Percentiles rank a stretch among this genome's conserved stretches.
Evolutionary conservation across 108 stramenopile species (phyloP).

Genomic region (Chaetoceros tenuissimus): DNA sequence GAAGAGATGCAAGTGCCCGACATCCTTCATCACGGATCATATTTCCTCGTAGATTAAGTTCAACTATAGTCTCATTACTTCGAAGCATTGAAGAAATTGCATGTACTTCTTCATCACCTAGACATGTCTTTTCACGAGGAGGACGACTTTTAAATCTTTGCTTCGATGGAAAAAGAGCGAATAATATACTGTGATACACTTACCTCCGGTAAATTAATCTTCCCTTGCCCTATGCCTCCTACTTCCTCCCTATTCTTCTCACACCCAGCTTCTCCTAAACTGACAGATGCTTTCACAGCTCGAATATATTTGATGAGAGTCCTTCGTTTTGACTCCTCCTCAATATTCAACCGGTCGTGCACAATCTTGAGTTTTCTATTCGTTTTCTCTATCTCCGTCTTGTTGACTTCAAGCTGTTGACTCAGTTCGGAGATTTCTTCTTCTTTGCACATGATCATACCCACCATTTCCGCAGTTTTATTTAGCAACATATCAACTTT

Average conservation of each 20-base stretch:
- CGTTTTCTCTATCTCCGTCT: not conserved
- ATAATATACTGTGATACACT: too few relatives aligned
- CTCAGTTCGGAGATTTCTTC: not conserved
- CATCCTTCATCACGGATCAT: slow-evolving; percentile 60
- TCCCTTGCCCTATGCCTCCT: slow-evolving; percentile 37
- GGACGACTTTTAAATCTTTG: too few relatives aligned
- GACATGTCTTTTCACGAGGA: slow-evolving; percentile 12
- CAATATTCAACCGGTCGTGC: slow-evolving; percentile 5
- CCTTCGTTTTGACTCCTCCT: slow-evolving; percentile 82
- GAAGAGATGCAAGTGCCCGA: slow-evolving; percentile 63
- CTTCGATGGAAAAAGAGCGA: too few relatives aligned
- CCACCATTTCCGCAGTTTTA: slow-evolving; percentile 45
- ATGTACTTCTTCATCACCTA: slow-evolving; percentile 61
- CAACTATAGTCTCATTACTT: slow-evolving; percentile 51
- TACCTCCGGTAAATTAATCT: slow-evolving; percentile 66
- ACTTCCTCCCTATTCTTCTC: slow-evolving; percentile 30
- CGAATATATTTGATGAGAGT: slow-evolving; percentile 76
- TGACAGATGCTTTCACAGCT: slow-evolving; percentile 64
- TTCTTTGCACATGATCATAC: slow-evolving; percentile 1
- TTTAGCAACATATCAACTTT: slow-evolving; percentile 47
- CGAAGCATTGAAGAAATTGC: slow-evolving; percentile 68
- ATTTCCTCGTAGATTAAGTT: slow-evolving; percentile 65
- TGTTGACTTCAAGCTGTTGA: not conserved
- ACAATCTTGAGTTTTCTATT: not conserved
- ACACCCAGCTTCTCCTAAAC: slow-evolving; percentile 35